Percentiles rank a stretch among this genome's conserved stretches.
phyloP scores from a whole-genome alignment of 2,329 filamentous ascomycete genomes.

The Akanthomyces muscarius region DNA sequence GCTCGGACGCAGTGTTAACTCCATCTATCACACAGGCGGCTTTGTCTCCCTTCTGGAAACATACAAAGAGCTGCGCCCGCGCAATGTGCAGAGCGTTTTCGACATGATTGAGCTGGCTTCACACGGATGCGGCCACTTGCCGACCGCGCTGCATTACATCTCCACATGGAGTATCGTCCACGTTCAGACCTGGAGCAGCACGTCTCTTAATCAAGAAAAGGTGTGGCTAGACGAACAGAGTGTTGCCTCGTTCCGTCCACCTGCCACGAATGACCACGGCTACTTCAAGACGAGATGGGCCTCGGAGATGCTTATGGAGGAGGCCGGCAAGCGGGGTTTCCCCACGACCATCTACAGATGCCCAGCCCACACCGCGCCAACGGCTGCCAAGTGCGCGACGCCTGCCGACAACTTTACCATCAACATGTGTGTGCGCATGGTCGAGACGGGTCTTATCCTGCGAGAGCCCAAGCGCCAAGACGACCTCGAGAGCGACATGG shows the following conservation, averaged over 20 bases:
- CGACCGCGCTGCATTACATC: conserved; percentile 24
- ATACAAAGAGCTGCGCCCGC: conserved; percentile 22
- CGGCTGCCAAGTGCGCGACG: background rate
- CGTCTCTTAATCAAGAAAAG: conserved; percentile 19
- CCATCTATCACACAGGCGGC: conserved; percentile 27
- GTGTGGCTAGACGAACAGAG: conserved; percentile 23
- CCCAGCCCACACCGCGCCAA: conserved; percentile 17
- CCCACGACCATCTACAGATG: conserved; percentile 22
- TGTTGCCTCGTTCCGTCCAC: conserved; percentile 23
- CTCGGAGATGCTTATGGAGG: conserved; percentile 24
- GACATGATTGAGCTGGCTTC: conserved; percentile 26
- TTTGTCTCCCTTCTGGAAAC: conserved; percentile 27
- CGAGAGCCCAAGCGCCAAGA: background rate
- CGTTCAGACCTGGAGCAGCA: conserved; percentile 24
- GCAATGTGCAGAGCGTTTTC: conserved; percentile 24
- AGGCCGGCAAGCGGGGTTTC: conserved; percentile 25
- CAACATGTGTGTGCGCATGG: conserved; percentile 9
- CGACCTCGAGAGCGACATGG: conserved; percentile 5
- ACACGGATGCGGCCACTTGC: conserved; percentile 8
- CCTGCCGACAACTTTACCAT: conserved; percentile 9
- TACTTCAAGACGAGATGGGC: conserved; percentile 29
- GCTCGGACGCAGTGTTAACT: conserved; percentile 23
- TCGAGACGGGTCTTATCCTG: background rate
- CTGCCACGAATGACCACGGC: conserved; percentile 24
- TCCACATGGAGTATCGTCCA: conserved; percentile 27